Percentiles rank a stretch among this genome's conserved stretches.
These are phyloP conservation scores for Amyloporia xantha DNA, from an alignment of 768 basidiomycete genomes.

Conservation along the genomic window DNA sequence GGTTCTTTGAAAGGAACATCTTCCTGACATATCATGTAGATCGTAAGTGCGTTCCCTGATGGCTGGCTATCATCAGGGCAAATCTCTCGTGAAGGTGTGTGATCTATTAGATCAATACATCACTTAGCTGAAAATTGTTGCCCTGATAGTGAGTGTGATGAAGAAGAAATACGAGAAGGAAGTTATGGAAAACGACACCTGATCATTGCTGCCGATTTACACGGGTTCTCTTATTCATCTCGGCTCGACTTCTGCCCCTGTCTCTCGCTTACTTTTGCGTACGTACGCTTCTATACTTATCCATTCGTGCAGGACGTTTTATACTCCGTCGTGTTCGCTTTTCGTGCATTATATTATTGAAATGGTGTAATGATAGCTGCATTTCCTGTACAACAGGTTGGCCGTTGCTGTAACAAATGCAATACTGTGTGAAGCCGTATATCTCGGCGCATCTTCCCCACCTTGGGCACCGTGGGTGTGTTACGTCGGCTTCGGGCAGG, in stretches of 20 bases:
- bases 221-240: background rate
- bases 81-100: slow-evolving; percentile 79
- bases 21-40: slow-evolving; percentile 34
- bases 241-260: background rate
- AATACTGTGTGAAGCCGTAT: background rate
- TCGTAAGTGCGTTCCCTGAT: slow-evolving; percentile 73
- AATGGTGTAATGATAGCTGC: slow-evolving; percentile 3
- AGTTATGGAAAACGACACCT: slow-evolving; percentile 49
- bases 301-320: background rate
- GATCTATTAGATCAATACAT: background rate
- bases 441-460: background rate
- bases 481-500: background rate
- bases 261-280: background rate
- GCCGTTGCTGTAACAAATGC: background rate
- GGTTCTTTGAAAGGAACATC: background rate
- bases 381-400: background rate
- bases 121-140: background rate
- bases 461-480: background rate
- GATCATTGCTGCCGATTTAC: background rate
- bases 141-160: slow-evolving; percentile 64
- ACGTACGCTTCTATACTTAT: background rate
- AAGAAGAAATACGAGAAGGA: slow-evolving; percentile 79
- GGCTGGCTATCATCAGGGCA: slow-evolving; percentile 86
- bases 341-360: background rate
- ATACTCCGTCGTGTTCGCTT: background rate